Base-by-base conservation (phyloP, 495 filamentous ascomycete genomes). In the Neurospora africana region DNA sequence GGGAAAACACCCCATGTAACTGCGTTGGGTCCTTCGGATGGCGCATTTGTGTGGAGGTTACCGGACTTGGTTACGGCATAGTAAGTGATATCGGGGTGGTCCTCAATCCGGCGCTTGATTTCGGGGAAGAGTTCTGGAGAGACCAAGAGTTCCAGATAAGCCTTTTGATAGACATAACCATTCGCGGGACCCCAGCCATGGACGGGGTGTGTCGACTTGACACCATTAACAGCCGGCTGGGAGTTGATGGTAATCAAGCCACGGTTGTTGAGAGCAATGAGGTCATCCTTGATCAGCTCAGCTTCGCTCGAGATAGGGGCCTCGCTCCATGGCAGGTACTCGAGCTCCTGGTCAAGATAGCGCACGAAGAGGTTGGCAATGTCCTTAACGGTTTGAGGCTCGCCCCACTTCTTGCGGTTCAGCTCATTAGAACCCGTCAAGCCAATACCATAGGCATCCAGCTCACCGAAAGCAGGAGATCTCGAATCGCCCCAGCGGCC, bases 1-100 rank as follows among this genome's bases (percentile, higher is more conserved):
- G 96, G 94, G 84, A 98, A 99, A 61, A 98, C 97, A 81, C 96
- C 96, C 96, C 96, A 99, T 5, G 96, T 99, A 68, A 99, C 90
- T 13, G 96, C 96, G 76, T 98, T 99, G 33, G 96, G 96, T 17
- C 91, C 93, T 65, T 94, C 93, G 43, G 88, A 89, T 33, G 87
- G 87, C 15, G 92, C 87, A 76, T 98, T 98, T n/a, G 93, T 96
- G 76, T 89, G 87, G 70, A 98, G 85, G 72, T 90, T 88, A 17
- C 94, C 94, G 3, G 85, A 83, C 78, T 92, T 92, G 72, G 91
- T 93, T 44, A 97, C 93, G 41, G 93, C 92, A 75, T 97, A 96
- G 82, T 96, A 99, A 1, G 94, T 97, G 72, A 99, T 81, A 68
- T 97, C 90, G 37, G 90, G 86, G 74, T 94, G 88, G 65, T 86